Evolutionary conservation across 371 early-diverging fungal species (phyloP), one percentile per base, ranked within the genome.

Genomic region (Apophysomyces variabilis): DNA sequence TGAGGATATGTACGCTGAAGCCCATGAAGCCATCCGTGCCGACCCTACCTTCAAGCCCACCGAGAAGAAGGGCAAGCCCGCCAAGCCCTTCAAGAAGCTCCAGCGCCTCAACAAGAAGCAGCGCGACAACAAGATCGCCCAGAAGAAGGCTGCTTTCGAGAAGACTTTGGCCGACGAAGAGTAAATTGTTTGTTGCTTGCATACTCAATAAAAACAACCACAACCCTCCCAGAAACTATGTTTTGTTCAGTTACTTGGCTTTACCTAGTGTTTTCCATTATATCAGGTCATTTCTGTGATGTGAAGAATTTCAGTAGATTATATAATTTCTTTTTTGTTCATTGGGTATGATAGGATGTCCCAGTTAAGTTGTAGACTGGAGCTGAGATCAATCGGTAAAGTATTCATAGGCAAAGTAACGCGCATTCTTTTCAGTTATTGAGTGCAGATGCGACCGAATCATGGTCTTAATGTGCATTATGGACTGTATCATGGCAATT

Each of bases 1-100:
- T 67, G 97, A 99, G 85, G 95, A 91, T 69, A 92, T 97, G 86
- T 99, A 99, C 94, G 84, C 90, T 73, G 85, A 89, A 64, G 99
- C 98, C 63, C 98, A 99, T 89, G 86, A 85, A 72, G 90, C 90
- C 70, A 99, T 99, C 89, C 96, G 97, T 77, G 96, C 85, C 60
- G 87, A 96, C 85, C 98, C 99, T 63, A 57, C 69, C 59, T 70
- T 79, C 83, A 85, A 85, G 80, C 82, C 85, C 73, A 89, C 89
- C 78, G 88, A 86, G 68, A 90, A 92, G 88, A 87, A 88, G 84
- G 66, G 60, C 62, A 83, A 82, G 72, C 80, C 84, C 66, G 85
- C 87, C 67, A 82, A 76, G 75, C 75, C 74, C 76, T 80, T 85
- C 80, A 87, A 72, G 90, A 89, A 73, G 87, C 79, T 78, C 71